Evolutionary conservation across 2,329 filamentous ascomycete species (phyloP), one percentile per base, ranked within the genome.

Genomic region (Aspergillus neoniger): DNA sequence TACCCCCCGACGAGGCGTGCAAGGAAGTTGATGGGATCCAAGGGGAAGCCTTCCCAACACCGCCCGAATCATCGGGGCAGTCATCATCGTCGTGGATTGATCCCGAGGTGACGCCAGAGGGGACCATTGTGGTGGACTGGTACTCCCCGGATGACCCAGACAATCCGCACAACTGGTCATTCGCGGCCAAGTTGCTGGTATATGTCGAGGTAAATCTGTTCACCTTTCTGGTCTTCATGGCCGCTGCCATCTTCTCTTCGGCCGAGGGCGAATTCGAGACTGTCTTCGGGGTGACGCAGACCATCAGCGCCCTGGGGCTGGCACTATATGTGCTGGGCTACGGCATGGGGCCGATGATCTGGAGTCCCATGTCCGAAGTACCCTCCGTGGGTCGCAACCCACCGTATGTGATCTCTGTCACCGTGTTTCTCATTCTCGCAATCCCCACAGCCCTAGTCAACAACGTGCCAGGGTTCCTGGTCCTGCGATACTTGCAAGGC

Each of bases 341-440:
- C 36, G 63, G 59, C 4, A 25, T 55, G 19, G 88, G 88, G 0
- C 87, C 87, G 0, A 74, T 91, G 7, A 63, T 90, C n/a, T 89
- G 85, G 74, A 85, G 85, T 0, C 88, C 88, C 0, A 74, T 91
- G 36, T 83, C 79, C 39, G 88, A 91, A 73, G 84, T 91, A 30
- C 86, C 88, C 0, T 70, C 80, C 43, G 82, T 90, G 51, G 88
- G 88, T 3, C 81, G 88, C 5, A 89, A 86, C 66, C 85, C 85
- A 0, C 82, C 88, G 14, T 91, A 91, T 73, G 82, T 88, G 30
- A 71, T 83, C 61, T 87, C 87, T 19, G 86, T 90, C 76, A 81
- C 82, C 58, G 76, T 91, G 28, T 91, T 89, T 71, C 84, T 88
- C 49, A 80, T 90, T 60, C 70, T 91, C 15, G 84, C 82, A 5